Base-by-base conservation (phyloP, 1,139 yeast species). In the Blastobotrys niveus region DNA sequence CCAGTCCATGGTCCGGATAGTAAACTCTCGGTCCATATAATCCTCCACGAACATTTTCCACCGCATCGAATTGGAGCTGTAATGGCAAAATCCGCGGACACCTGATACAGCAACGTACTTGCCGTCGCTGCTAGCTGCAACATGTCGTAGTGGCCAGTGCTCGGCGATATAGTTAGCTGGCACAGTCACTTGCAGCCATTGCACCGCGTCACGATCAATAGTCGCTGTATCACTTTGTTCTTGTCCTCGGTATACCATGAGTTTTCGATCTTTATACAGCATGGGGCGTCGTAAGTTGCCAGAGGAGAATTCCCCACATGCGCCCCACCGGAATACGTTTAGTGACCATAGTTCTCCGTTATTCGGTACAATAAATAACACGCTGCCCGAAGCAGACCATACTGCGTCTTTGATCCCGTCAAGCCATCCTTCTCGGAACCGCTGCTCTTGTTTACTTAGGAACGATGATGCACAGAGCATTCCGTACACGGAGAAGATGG, bases 1-100 rank as follows among this genome's bases (percentile, higher is more conserved):
- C 74, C 74, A 70, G 8, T 62, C 54, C 54, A 70, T 59, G 2
- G 72, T 71, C n/a, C 66, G 60, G 7, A 70, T 70, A 14, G 66
- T 52, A 40, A 66, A 62, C 38, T 67, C 70, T 17, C 53, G 52
- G 40, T 67, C 70, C 56, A 61, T 58, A 25, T 60, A 54, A 41
- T 65, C 68, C 29, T 59, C 64, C 9, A 51, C 56, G 49, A 65
- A 65, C 48, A 66, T 50, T 47, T 66, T 68, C 74, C 74, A 70
- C 25, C 66, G 60, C 2, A 69, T 69, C 10, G 70, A 58, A 36
- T 57, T 58, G 8, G 64, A 48, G 30, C 67, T 60, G 48, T 66
- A 68, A 47, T 67, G 68, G 22, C 70, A 65, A 22, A 70, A 54
- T 1, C 74, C 74, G 7, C 63, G 53, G 1, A 59, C 52, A 1